Percentiles rank a stretch among this genome's conserved stretches.
Evolutionary conservation across 2,329 filamentous ascomycete genomes (phyloP).

Genomic region (Sporothrix mexicana): DNA sequence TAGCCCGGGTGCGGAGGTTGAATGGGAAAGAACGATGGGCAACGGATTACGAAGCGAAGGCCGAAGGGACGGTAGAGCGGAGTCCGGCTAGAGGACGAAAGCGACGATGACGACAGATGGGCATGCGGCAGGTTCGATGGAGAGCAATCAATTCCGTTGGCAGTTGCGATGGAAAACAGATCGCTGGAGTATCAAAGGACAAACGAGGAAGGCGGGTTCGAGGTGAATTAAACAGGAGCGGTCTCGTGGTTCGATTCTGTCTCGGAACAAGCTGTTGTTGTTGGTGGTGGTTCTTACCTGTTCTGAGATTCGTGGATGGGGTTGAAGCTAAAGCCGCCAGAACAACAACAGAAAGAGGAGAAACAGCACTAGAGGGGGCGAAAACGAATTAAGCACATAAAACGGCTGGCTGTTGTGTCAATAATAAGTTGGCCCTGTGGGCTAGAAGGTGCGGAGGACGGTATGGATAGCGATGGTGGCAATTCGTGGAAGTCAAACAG

Average conservation of each 20-base stretch:
- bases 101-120: constrained; percentile 32
- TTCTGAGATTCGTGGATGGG: constrained; percentile 12
- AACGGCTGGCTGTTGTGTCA: constrained; percentile 16
- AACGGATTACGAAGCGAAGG: neutral
- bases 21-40: constrained; percentile 1
- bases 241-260: constrained; percentile 15
- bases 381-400: constrained; percentile 5
- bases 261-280: neutral
- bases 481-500: neutral
- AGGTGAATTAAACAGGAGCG: neutral
- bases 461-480: neutral
- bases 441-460: neutral
- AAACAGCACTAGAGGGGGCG: constrained; percentile 24
- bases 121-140: constrained; percentile 22
- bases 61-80: constrained; percentile 21
- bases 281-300: neutral
- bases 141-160: constrained; percentile 20
- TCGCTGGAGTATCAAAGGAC: neutral
- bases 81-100: constrained; percentile 26
- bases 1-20: neutral
- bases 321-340: constrained; percentile 21
- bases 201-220: neutral
- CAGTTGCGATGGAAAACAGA: neutral
- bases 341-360: constrained; percentile 19
- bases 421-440: constrained; percentile 1